These are phyloP conservation scores for Trichothecium roseum DNA, from an alignment of 2,329 filamentous ascomycete species.

Conservation along the genomic window DNA sequence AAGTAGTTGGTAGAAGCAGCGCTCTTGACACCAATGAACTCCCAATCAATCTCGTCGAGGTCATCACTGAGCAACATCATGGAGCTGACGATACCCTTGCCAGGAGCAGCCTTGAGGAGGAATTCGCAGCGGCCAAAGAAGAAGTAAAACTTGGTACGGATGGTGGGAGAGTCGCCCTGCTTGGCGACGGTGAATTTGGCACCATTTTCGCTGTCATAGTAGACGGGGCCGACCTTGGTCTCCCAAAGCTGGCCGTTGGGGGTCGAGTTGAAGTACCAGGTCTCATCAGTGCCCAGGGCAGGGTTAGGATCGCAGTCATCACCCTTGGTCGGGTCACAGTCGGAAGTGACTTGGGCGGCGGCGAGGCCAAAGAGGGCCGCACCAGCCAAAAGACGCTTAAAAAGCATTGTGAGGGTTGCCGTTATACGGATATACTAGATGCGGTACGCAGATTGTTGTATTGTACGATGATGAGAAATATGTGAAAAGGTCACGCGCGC, in stretches of 20 bases:
- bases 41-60: constrained; percentile 82
- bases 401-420: constrained; percentile 12
- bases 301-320: constrained; percentile 58
- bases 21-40: constrained; percentile 61
- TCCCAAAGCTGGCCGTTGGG: constrained; percentile 56
- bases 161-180: constrained; percentile 66
- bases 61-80: constrained; percentile 78
- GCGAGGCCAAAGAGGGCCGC: constrained; percentile 33
- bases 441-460: too few relatives aligned
- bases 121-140: constrained; percentile 77
- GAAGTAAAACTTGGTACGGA: constrained; percentile 73
- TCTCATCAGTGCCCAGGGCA: constrained; percentile 55
- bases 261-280: constrained; percentile 54
- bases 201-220: constrained; percentile 44
- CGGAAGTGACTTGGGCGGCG: constrained; percentile 63
- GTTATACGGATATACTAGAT: neutral
- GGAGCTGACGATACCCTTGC: constrained; percentile 67
- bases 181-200: constrained; percentile 62
- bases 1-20: constrained; percentile 67
- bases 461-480: too few relatives aligned
- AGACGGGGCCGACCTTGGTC: constrained; percentile 57
- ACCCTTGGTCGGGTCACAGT: constrained; percentile 66
- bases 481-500: neutral
- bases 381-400: constrained; percentile 16
- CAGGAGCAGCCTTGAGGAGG: constrained; percentile 64